phyloP scores from a whole-genome alignment of 495 filamentous ascomycete genomes.

The Penicillium desertorum region DNA sequence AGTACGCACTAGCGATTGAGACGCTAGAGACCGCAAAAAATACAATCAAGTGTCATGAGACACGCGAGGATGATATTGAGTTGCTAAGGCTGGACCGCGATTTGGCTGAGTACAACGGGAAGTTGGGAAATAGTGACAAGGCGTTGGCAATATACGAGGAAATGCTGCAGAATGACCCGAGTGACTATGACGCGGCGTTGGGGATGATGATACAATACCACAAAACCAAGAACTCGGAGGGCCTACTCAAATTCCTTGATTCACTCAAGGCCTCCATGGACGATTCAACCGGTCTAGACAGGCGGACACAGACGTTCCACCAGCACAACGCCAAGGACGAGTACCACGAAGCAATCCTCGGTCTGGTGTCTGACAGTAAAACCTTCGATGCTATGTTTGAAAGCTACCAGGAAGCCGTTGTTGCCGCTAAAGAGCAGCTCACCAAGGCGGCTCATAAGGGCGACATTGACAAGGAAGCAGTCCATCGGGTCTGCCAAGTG shows the following conservation, averaged over 20 bases:
- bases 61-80: neutral
- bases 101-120: slow-evolving; percentile 11
- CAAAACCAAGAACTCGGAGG: slow-evolving; percentile 1
- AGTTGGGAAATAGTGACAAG: slow-evolving; percentile 4
- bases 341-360: slow-evolving; percentile 13
- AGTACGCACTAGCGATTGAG: slow-evolving; percentile 15
- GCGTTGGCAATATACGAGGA: slow-evolving; percentile 16
- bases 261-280: slow-evolving; percentile 16
- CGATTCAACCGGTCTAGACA: slow-evolving; percentile 4
- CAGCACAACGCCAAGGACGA: neutral
- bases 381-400: slow-evolving; percentile 14
- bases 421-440: neutral
- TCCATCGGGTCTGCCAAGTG: slow-evolving; percentile 5
- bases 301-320: slow-evolving; percentile 14
- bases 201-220: slow-evolving; percentile 7
- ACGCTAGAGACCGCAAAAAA: slow-evolving; percentile 6
- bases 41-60: neutral
- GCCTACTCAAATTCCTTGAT: slow-evolving; percentile 17
- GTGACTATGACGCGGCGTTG: slow-evolving; percentile 12
- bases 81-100: slow-evolving; percentile 2
- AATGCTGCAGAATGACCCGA: slow-evolving; percentile 5
- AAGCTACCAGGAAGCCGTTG: slow-evolving; percentile 12
- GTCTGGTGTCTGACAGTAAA: neutral
- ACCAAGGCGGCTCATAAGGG: slow-evolving; percentile 5
- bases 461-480: neutral